Evolutionary conservation across 352 stramenopile species (phyloP), one percentile per base, ranked within the genome.

Genomic region (Thraustochytrium striatum): DNA sequence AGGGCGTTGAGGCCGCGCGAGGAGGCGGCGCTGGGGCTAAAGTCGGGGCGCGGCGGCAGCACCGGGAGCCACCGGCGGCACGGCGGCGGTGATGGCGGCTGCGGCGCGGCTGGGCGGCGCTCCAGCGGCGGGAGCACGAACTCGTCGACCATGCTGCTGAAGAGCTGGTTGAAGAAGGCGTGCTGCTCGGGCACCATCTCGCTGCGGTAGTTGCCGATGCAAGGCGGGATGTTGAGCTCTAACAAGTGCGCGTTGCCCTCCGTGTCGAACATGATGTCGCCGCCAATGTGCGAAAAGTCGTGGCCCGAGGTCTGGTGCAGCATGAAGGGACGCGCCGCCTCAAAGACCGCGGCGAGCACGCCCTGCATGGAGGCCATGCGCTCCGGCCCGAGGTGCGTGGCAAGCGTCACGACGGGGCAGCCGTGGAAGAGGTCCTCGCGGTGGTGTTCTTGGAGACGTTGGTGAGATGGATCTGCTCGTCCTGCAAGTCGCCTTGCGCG

Each of bases 251-350:
- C 57, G 19, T 28, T 32, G 16, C 70, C 70, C 13, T 21, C 28
- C 0, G 55, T 19, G 0, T 80, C 70, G 28, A 70, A 80, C 70
- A 80, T 80, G 32, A 80, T n/a, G 28, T 80, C 70, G 5, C 57
- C 70, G 11, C 70, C 70, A 52, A 80, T 80, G 25, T 58, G 57
- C 9, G 28, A 69, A 81, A 80, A 80, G 58, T 80, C 58, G 3
- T 7, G n/a, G 38, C 16, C 58, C 16, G 30, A n/a, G 28, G 39
- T 32, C 47, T 80, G 70, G 19, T 69, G 58, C 57, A 79, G 35
- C 30, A 80, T 80, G 32, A 80, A 80, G 16, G 58, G 70, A 25
- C 21, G 55, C 21, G 70, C 70, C 7, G 55, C 70, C 38, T 58
- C 13, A 25, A 80, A 80, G n/a, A 72, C 55, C 13, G 19, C 43